A percentile compares a stretch with the other conserved stretches of the same genome.
These are phyloP conservation scores for Balamuthia mandrillaris DNA, from an alignment of 208 protist species.

Conservation along the genomic window DNA sequence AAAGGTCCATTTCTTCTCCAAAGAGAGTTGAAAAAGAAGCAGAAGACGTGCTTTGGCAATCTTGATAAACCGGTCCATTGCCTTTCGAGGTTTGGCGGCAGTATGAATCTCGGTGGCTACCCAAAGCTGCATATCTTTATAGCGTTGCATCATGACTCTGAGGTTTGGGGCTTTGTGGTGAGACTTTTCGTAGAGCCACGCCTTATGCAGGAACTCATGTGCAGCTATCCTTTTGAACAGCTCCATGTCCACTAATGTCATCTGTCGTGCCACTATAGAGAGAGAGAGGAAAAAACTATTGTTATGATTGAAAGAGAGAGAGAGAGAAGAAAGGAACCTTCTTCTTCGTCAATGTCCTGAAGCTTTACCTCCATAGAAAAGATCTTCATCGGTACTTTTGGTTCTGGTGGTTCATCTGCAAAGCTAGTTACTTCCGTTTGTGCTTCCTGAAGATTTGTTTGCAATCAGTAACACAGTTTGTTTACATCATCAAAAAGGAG, in stretches of 20 bases:
- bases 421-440: not conserved
- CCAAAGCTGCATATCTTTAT: conserved; percentile 64
- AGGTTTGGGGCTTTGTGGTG: conserved; percentile 55
- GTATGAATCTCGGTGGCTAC: conserved; percentile 54
- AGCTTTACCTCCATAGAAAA: conserved; percentile 46
- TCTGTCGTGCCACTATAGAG: conserved; percentile 39
- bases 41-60: conserved; percentile 42
- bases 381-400: conserved; percentile 45
- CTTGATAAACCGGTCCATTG: conserved; percentile 62
- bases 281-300: not conserved
- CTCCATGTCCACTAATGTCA: conserved; percentile 47
- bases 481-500: no score
- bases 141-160: conserved; percentile 62
- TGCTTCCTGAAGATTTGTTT: no score
- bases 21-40: not conserved
- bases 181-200: conserved; percentile 61
- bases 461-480: no score
- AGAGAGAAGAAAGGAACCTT: no score
- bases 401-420: not conserved
- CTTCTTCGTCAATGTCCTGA: conserved; percentile 53
- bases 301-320: conserved; percentile 12
- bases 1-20: conserved; percentile 45
- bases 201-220: conserved; percentile 58
- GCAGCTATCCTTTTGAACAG: conserved; percentile 38
- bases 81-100: conserved; percentile 16